Evolutionary conservation across 768 basidiomycete species (phyloP).

Genomic region (Thelephora ganbajun): DNA sequence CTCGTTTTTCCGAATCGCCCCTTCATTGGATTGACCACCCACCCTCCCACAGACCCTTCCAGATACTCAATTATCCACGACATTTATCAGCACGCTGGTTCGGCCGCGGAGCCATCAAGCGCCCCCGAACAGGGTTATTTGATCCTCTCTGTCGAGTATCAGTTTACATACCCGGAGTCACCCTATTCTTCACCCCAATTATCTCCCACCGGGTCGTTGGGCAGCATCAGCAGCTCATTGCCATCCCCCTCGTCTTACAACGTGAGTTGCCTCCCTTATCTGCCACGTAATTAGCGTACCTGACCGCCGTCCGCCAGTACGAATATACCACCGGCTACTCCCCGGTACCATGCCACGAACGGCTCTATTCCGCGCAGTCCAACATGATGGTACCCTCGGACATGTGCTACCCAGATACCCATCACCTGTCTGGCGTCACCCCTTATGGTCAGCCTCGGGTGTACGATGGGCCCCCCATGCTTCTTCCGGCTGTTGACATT

Average conservation of each 20-base stretch:
- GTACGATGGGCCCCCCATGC: too few species aligned
- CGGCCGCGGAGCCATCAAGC: not conserved
- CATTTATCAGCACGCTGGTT: not conserved
- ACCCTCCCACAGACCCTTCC: not conserved
- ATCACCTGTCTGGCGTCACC: too few species aligned
- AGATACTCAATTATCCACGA: not conserved
- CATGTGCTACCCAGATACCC: too few species aligned
- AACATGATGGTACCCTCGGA: too few species aligned
- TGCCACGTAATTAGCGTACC: not conserved
- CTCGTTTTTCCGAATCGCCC: too few species aligned
- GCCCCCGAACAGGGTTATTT: not conserved
- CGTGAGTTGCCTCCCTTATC: not conserved
- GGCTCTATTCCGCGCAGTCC: too few species aligned
- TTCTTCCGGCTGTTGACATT: too few species aligned
- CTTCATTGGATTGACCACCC: too few species aligned
- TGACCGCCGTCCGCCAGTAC: too few species aligned
- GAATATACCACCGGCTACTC: too few species aligned
- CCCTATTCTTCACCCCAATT: not conserved
- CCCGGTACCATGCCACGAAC: too few species aligned
- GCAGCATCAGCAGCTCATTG: not conserved
- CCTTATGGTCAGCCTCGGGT: too few species aligned
- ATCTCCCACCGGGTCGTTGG: not conserved
- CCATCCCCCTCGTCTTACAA: not conserved
- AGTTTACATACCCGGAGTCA: not conserved
- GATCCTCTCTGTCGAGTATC: not conserved